A percentile compares a stretch with the other conserved stretches of the same genome.
These are phyloP conservation scores for Fomitopsis pulvina DNA, from an alignment of 768 basidiomycete species.

Conservation along the genomic window DNA sequence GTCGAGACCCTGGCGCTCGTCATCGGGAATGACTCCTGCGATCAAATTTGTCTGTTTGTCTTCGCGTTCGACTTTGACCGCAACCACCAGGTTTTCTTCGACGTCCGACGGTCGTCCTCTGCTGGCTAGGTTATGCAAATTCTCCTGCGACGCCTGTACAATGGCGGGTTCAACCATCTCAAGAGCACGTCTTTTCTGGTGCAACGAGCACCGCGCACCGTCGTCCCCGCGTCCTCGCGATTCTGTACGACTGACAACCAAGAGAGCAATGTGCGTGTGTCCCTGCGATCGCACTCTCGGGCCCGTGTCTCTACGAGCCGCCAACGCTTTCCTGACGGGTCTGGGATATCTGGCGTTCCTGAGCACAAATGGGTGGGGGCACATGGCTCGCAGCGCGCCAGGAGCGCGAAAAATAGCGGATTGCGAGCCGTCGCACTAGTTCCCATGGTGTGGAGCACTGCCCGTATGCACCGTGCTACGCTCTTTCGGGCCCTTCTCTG, in stretches of 20 bases:
- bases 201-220: constrained; percentile 16
- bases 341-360: too few relatives aligned
- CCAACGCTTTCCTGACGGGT: too few relatives aligned
- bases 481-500: neutral
- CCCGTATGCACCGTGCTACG: neutral
- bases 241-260: neutral
- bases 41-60: neutral
- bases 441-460: neutral
- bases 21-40: neutral
- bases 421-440: too few relatives aligned
- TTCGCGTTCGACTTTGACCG: neutral
- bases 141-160: constrained; percentile 22
- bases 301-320: too few relatives aligned
- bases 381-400: too few relatives aligned
- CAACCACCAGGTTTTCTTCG: neutral
- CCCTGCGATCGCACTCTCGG: neutral
- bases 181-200: constrained; percentile 20
- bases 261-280: constrained; percentile 1
- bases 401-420: too few relatives aligned
- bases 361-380: too few relatives aligned
- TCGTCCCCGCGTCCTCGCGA: constrained; percentile 13
- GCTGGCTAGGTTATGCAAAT: constrained; percentile 15
- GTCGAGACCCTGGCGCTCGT: neutral
- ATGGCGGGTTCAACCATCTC: constrained; percentile 27
- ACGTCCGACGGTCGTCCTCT: neutral